Percentiles rank a stretch among this genome's conserved stretches.
Conservation (phyloP, 2,329 filamentous ascomycete genomes). For the Nigrograna mackinnonii region DNA sequence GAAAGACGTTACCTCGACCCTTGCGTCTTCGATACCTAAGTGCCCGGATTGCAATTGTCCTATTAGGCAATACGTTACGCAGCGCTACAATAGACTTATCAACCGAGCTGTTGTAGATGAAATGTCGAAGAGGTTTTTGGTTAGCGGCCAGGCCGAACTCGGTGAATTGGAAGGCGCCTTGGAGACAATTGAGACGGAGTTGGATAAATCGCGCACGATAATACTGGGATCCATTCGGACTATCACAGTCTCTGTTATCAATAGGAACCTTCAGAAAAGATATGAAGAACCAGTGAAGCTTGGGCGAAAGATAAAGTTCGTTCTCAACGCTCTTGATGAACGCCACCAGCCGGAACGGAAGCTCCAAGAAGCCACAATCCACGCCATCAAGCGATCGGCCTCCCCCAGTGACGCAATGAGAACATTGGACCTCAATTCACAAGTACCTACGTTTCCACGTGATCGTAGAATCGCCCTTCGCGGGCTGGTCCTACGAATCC, state of each 20-base stretch:
- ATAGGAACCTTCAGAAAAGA: constrained; percentile 12
- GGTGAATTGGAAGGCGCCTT: constrained; percentile 18
- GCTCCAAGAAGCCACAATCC: constrained; percentile 41
- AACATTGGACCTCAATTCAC: constrained; percentile 18
- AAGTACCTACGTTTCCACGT: constrained; percentile 16
- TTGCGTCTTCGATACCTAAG: constrained; percentile 26
- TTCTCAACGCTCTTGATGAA: constrained; percentile 22
- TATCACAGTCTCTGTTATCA: background rate
- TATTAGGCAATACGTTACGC: constrained; percentile 34
- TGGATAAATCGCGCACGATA: constrained; percentile 16
- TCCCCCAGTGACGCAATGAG: constrained; percentile 20
- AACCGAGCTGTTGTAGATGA: constrained; percentile 43
- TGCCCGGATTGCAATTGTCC: constrained; percentile 39
- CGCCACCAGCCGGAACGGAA: constrained; percentile 43
- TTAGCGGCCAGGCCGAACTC: constrained; percentile 29
- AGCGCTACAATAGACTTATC: constrained; percentile 43
- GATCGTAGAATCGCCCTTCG: constrained; percentile 35
- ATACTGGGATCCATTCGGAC: background rate
- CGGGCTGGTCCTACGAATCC: constrained; percentile 30
- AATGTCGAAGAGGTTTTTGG: constrained; percentile 41
- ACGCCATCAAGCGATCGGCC: constrained; percentile 11
- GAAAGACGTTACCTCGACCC: constrained; percentile 22
- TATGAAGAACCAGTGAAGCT: constrained; percentile 16
- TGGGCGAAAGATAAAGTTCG: constrained; percentile 16
- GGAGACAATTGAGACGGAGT: constrained; percentile 8